These are phyloP conservation scores for Aspergillus awamori DNA, from an alignment of 2,329 filamentous ascomycete genomes.

Conservation along the genomic window DNA sequence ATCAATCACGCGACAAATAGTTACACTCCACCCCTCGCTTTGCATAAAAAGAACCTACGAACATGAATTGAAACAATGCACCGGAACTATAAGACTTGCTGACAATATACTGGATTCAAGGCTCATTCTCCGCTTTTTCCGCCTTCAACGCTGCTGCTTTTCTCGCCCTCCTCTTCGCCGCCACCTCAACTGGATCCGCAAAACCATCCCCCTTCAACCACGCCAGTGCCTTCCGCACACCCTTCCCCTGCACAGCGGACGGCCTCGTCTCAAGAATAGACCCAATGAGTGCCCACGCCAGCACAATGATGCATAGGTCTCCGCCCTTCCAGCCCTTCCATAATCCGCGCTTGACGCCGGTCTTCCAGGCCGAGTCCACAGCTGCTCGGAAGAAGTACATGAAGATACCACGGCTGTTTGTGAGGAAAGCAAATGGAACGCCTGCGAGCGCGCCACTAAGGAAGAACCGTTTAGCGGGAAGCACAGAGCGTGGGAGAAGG, in stretches of 20 bases:
- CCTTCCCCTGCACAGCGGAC: slow-evolving; percentile 65
- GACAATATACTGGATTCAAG: not conserved
- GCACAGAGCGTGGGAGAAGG: slow-evolving; percentile 70
- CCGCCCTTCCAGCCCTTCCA: slow-evolving; percentile 82
- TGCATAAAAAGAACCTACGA: not conserved
- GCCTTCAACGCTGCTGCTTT: slow-evolving; percentile 25
- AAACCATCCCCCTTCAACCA: slow-evolving; percentile 77
- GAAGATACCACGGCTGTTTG: slow-evolving; percentile 63
- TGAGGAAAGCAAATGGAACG: slow-evolving; percentile 73
- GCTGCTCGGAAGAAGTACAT: slow-evolving; percentile 77
- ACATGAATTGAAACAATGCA: not conserved
- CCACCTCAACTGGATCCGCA: slow-evolving; percentile 64
- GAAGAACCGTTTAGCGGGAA: slow-evolving; percentile 87
- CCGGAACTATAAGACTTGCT: not conserved
- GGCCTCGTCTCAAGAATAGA: slow-evolving; percentile 75
- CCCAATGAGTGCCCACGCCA: slow-evolving; percentile 76
- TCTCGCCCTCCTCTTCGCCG: slow-evolving; percentile 41
- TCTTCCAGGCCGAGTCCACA: slow-evolving; percentile 85
- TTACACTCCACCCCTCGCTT: not conserved
- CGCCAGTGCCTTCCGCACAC: slow-evolving; percentile 71
- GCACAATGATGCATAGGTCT: slow-evolving; percentile 81
- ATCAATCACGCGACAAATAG: not conserved
- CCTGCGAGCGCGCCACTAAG: slow-evolving; percentile 84
- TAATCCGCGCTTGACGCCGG: slow-evolving; percentile 86
- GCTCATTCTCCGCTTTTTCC: slow-evolving; percentile 5